These are phyloP conservation scores for Linaria vulgaris DNA, from an alignment of 257 asterid genomes.

Conservation along the genomic window DNA sequence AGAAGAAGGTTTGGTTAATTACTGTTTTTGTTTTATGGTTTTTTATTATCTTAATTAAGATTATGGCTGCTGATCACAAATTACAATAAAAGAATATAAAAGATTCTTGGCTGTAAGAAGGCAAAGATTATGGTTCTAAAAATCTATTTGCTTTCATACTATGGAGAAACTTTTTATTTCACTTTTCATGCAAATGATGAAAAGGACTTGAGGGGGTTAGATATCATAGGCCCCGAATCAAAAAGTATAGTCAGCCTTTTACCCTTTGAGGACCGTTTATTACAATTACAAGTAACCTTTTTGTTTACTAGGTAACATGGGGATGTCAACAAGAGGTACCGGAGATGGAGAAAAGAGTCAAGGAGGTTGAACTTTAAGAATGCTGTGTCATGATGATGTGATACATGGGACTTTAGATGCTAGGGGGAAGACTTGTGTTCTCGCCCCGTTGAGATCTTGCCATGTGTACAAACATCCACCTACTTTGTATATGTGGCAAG, in stretches of 20 bases:
- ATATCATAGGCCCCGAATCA: neutral
- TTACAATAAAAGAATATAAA: neutral
- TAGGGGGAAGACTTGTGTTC: no score
- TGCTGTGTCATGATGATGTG: no score
- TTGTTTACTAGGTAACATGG: neutral
- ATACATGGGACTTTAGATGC: no score
- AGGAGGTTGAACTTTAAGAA: no score
- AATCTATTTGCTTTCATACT: neutral
- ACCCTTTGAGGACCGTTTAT: constrained; percentile 22
- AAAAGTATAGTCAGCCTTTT: neutral
- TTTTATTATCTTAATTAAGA: constrained; percentile 10
- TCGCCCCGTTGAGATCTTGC: no score
- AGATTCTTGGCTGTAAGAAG: constrained; percentile 19
- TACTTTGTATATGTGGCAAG: no score
- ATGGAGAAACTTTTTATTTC: neutral
- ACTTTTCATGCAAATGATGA: constrained; percentile 20
- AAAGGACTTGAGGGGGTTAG: constrained; percentile 23
- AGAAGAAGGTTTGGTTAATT: neutral
- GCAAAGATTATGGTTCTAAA: neutral
- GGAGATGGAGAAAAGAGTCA: no score
- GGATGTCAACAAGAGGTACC: no score
- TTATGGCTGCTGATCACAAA: constrained; percentile 17
- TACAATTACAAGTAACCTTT: constrained; percentile 20
- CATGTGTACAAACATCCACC: no score
- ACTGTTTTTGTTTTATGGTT: neutral